Conservation (phyloP, 257 asterid species). For the Solanum tarijense region DNA sequence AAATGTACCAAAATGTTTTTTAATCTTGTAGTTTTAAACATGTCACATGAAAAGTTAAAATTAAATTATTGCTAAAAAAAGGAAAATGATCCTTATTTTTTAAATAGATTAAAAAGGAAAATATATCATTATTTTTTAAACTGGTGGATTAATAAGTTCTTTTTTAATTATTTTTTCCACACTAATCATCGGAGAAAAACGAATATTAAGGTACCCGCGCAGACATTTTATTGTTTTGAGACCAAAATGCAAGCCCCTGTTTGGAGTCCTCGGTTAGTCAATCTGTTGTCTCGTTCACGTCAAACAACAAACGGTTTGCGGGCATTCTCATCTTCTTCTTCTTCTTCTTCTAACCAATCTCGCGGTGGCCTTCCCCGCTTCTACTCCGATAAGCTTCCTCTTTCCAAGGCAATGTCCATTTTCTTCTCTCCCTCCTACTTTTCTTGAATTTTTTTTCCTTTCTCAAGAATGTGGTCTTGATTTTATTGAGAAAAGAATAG, state of each 20-base stretch:
- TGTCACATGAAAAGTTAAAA: too few species aligned
- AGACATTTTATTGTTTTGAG: neutral
- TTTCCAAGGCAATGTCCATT: constrained; percentile 31
- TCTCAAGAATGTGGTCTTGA: neutral
- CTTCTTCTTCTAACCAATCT: constrained; percentile 55
- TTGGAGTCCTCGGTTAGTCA: constrained; percentile 16
- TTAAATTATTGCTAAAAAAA: too few species aligned
- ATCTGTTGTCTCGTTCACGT: constrained; percentile 11
- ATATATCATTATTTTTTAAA: too few species aligned
- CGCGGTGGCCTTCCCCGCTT: constrained; percentile 96
- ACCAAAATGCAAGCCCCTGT: constrained; percentile 24
- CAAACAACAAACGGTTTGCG: constrained; percentile 15
- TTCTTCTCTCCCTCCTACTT: neutral
- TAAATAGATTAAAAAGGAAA: too few species aligned
- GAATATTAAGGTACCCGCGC: neutral
- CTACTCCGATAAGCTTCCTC: constrained; percentile 65
- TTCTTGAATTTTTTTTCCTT: neutral
- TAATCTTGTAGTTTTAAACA: too few species aligned
- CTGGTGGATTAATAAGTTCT: too few species aligned
- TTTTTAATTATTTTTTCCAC: neutral
- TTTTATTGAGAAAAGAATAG: neutral
- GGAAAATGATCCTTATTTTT: too few species aligned
- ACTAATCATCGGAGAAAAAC: too few species aligned
- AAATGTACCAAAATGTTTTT: accelerated
- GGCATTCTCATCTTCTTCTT: constrained; percentile 35